Evolutionary conservation across 768 basidiomycete genomes (phyloP), one percentile per base, ranked within the genome.

Genomic region (Tubosaeta brunneosetosa): DNA sequence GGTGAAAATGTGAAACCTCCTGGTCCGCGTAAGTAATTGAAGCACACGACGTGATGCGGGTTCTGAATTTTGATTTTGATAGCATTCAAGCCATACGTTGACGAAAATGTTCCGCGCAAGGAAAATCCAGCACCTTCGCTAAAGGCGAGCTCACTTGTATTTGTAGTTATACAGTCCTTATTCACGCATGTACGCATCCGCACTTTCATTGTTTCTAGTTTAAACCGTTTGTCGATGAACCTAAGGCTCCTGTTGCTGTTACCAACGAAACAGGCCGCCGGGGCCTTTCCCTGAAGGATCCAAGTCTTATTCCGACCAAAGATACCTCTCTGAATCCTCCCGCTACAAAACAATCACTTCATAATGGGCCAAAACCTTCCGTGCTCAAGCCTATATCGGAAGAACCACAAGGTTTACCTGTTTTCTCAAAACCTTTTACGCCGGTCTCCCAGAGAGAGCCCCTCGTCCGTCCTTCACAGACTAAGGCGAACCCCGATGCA

Each of bases 391-490:
- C 67, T 19, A 67, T 72, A 26, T 52, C 67, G 12, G 76, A 75
- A 50, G 75, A 77, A 49, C 57, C 49, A 33, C 61, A 53, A 56
- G 58, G 57, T 51, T 70, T 73, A 40, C 73, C 72, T 36, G 73
- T 83, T 22, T 83, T 83, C 64, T 76, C 80, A 6, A 82, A 80
- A 51, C 84, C 86, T 3, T 86, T 86, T 61, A 86, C 81, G 8
- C 85, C 85, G 25, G 81, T 62, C 16, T 68, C 75, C 14, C 71
- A 72, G 51, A 72, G 70, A 46, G 77, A 71, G 29, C 66, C 66
- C 2, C 55, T 61, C 25, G 57, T 58, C 22, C 58, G 67, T 17
- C 67, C 67, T 11, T 48, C 60, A 47, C 56, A 66, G 22, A 43
- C 58, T 10, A 61, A 58, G 41, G 3, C 31, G 10, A 56, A 36